Evolutionary conservation across 1,139 yeast genomes (phyloP).

Genomic region (Taphrina deformans): DNA sequence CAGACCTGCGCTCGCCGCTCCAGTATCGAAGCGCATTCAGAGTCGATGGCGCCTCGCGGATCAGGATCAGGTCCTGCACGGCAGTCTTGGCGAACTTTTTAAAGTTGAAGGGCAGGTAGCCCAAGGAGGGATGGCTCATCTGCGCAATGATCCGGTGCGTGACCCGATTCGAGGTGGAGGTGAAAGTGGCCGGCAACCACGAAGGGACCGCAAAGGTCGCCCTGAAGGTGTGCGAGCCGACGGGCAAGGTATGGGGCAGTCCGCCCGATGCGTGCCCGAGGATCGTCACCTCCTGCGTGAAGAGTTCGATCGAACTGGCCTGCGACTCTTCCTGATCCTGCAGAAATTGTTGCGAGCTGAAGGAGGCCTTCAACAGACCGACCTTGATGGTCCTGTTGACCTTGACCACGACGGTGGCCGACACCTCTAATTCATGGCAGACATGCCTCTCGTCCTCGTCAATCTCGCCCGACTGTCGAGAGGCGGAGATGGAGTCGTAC

Average conservation of each 20-base stretch:
- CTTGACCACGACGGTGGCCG: slow-evolving; percentile 1
- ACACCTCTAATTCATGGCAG: neutral
- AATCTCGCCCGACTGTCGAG: neutral
- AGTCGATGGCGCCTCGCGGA: slow-evolving; percentile 18
- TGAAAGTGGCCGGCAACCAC: slow-evolving; percentile 22
- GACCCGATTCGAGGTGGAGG: slow-evolving; percentile 3
- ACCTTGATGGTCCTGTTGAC: slow-evolving; percentile 3
- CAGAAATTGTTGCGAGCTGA: slow-evolving; percentile 9
- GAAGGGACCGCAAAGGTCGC: slow-evolving; percentile 23
- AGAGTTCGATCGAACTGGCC: slow-evolving; percentile 10
- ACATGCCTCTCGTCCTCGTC: neutral
- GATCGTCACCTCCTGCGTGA: neutral
- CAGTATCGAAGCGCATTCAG: slow-evolving; percentile 23
- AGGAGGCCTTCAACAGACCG: neutral
- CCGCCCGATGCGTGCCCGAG: neutral
- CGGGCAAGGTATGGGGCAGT: neutral
- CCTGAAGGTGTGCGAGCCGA: slow-evolving; percentile 12
- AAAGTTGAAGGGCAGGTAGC: slow-evolving; percentile 9
- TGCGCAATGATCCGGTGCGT: slow-evolving; percentile 17
- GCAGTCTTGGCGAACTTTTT: neutral
- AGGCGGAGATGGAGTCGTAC: neutral
- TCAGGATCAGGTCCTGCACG: neutral
- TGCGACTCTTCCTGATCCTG: slow-evolving; percentile 16
- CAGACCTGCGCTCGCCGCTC: slow-evolving; percentile 26
- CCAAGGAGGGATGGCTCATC: neutral